Evolutionary conservation across 345 rosid species (phyloP).

Genomic region (Gynandropsis gynandra): DNA sequence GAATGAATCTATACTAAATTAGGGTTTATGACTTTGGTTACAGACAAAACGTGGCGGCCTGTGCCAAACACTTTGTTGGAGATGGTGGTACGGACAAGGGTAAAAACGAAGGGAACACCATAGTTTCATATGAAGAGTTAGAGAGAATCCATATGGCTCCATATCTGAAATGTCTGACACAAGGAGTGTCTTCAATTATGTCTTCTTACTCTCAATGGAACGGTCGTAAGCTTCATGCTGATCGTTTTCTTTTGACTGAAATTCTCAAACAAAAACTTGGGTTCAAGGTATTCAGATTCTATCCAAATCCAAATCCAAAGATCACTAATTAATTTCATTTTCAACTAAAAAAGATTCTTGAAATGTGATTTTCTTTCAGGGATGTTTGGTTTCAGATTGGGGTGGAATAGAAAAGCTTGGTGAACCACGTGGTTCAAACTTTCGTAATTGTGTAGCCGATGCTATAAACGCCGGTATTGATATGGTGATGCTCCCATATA

Average conservation of each 20-base stretch:
- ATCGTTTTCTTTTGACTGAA: constrained; percentile 62
- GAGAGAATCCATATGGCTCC: constrained; percentile 78
- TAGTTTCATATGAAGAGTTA: constrained; percentile 52
- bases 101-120: constrained; percentile 72
- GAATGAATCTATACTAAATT: too few relatives aligned
- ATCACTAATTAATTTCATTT: too few relatives aligned
- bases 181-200: constrained; percentile 85
- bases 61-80: constrained; percentile 97
- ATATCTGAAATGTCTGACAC: constrained; percentile 62
- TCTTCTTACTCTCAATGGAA: constrained; percentile 93
- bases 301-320: too few relatives aligned
- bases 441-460: constrained; percentile 41
- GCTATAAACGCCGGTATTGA: constrained; percentile 86
- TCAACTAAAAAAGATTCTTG: too few relatives aligned
- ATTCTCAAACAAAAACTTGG: constrained; percentile 67
- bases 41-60: constrained; percentile 71
- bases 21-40: too few relatives aligned
- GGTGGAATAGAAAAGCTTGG: constrained; percentile 68
- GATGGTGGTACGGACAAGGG: constrained; percentile 87
- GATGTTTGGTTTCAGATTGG: constrained; percentile 78
- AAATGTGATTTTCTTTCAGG: too few relatives aligned
- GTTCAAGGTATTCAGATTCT: too few relatives aligned
- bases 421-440: constrained; percentile 60
- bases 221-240: constrained; percentile 49
- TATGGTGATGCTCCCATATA: constrained; percentile 81